These are phyloP conservation scores for Penicillium sp. DNA, from an alignment of 2,329 filamentous ascomycete genomes.

Conservation along the genomic window DNA sequence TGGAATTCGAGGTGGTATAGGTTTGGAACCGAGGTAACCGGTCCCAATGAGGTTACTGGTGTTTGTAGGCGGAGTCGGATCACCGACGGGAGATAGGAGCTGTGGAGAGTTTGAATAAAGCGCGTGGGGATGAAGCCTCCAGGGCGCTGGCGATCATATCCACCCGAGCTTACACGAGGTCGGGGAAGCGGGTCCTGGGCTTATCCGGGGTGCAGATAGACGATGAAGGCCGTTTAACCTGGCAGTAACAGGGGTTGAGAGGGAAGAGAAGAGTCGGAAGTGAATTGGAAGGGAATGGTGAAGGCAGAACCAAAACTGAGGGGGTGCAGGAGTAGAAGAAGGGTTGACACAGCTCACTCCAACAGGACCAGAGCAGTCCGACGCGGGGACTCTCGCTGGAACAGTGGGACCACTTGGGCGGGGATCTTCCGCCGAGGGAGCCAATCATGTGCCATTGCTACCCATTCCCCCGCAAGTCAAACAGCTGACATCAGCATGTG, in stretches of 20 bases:
- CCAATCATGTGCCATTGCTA: slow-evolving; percentile 11
- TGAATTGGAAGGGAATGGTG: neutral
- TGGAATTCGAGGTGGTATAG: neutral
- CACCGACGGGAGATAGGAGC: neutral
- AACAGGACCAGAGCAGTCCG: slow-evolving; percentile 21
- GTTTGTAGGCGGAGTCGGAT: neutral
- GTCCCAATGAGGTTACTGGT: neutral
- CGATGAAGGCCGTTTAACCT: neutral
- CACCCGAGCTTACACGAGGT: slow-evolving; percentile 14
- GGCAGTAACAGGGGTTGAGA: neutral
- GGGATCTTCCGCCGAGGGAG: slow-evolving; percentile 1
- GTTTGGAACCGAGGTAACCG: neutral
- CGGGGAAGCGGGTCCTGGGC: slow-evolving; percentile 6
- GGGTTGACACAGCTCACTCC: neutral
- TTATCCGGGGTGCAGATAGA: slow-evolving; percentile 3
- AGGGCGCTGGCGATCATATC: slow-evolving; percentile 18
- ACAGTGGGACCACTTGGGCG: neutral
- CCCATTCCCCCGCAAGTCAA: slow-evolving; percentile 8
- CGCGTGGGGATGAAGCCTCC: slow-evolving; percentile 7
- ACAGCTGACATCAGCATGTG: slow-evolving; percentile 6
- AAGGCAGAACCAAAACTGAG: neutral
- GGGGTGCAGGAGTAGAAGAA: neutral
- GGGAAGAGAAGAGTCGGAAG: neutral
- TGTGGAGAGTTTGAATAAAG: slow-evolving; percentile 3
- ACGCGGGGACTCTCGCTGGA: neutral